Conservation (phyloP, 768 basidiomycete genomes). For the Suillus sp. region DNA sequence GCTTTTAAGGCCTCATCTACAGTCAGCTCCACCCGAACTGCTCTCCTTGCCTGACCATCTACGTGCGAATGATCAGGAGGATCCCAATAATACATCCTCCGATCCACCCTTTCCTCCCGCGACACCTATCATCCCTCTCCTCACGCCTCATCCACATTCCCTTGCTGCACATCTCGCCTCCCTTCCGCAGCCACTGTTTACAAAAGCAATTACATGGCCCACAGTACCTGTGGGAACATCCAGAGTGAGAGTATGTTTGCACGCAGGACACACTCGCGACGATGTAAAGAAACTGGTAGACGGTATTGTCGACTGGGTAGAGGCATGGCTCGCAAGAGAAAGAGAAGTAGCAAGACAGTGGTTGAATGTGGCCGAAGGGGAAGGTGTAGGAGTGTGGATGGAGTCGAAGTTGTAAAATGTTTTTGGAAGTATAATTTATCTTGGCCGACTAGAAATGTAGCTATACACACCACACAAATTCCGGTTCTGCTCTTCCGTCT, state of each 20-base stretch:
- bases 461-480: not conserved
- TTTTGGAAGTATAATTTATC: not conserved
- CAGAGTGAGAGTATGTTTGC: slow-evolving; percentile 86
- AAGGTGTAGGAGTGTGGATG: slow-evolving; percentile 31
- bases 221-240: slow-evolving; percentile 88
- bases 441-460: not conserved
- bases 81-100: not conserved
- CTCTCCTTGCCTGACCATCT: slow-evolving; percentile 31
- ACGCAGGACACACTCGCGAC: slow-evolving; percentile 67
- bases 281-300: slow-evolving; percentile 63
- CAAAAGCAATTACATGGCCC: slow-evolving; percentile 80
- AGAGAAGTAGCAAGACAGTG: slow-evolving; percentile 12
- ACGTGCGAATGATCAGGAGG: not conserved
- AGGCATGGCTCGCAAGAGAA: slow-evolving; percentile 32
- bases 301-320: slow-evolving; percentile 53
- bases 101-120: slow-evolving; percentile 26
- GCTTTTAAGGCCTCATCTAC: slow-evolving; percentile 34
- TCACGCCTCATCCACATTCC: slow-evolving; percentile 74
- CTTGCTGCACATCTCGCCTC: slow-evolving; percentile 50
- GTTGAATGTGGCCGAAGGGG: slow-evolving; percentile 19
- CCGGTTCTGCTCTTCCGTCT: not conserved
- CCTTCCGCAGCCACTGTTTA: slow-evolving; percentile 47
- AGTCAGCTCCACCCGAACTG: slow-evolving; percentile 28
- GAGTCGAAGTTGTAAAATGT: slow-evolving; percentile 26
- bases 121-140: slow-evolving; percentile 84